Base-by-base conservation (phyloP, 2,329 filamentous ascomycete species). In the Penicillium capsulatum region DNA sequence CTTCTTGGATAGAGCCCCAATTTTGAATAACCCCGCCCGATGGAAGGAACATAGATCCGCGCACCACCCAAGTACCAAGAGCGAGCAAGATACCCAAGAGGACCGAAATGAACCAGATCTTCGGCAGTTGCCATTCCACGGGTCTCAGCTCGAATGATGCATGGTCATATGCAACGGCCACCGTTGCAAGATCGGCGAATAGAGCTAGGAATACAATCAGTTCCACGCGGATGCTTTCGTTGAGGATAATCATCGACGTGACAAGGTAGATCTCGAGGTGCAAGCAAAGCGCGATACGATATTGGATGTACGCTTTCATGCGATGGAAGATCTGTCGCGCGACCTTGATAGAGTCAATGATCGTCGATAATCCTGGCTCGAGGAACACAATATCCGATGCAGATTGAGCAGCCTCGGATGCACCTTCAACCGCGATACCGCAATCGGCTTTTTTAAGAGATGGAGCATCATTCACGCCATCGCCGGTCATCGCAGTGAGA, bases 91-190 rank as follows among this genome's bases (percentile, higher is more conserved):
- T 55, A 57, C 84, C 84, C 34, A 88, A 75, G 54, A 65, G 40
- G 3, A 58, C 48, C 1, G 63, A 66, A 29, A 89, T 86, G 54
- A 87, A 75, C 84, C 84, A 88, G 58, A 88, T 88, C 72, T 88
- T 89, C 42, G 84, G 83, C 37, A 89, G 67, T 67, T 89, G 84
- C 84, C 84, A 89, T 67, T 88, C 83, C 49, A 88, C 84, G 1
- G 84, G 84, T 14, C 84, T 80, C 41, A 76, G 73, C 61, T 89
- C 84, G 51, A 81, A 86, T 58, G 86, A 81, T n/a, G 84, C 84
- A 62, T 87, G 84, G 58, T 89, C 84, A 68, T 88, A 88, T n/a
- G 84, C 84, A 29, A 88, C 81, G 34, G 84, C 84, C 46, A 89
- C 84, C 37, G 84, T 89, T 40, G 84, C 84, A 64, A 89, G 70